These are phyloP conservation scores for Rachicladosporium sp. DNA, from an alignment of 2,329 filamentous ascomycete genomes.

Conservation along the genomic window DNA sequence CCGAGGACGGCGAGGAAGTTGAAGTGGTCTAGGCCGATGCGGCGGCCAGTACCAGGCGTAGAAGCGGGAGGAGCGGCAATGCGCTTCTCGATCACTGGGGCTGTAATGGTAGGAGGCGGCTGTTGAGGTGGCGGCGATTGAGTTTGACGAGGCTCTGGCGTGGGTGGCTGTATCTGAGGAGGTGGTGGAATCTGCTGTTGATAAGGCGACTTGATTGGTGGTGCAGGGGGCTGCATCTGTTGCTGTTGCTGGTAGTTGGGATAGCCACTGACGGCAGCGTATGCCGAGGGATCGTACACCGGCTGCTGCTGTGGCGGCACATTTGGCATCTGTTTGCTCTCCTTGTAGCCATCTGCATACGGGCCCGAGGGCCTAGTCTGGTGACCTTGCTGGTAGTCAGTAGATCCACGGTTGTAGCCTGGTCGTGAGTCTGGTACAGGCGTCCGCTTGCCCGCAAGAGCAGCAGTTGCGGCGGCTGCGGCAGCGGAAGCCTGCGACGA, in stretches of 20 bases:
- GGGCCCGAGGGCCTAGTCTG: conserved; percentile 13
- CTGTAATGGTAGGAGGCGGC: conserved; percentile 16
- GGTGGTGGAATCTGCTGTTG: conserved; percentile 42
- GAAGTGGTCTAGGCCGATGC: conserved; percentile 95
- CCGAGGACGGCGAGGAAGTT: conserved; percentile 97
- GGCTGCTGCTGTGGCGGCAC: conserved; percentile 34
- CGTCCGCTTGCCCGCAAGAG: conserved; percentile 31
- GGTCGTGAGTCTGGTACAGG: conserved; percentile 26
- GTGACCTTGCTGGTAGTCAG: conserved; percentile 13
- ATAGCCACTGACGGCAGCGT: conserved; percentile 40
- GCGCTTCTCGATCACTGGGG: conserved; percentile 22
- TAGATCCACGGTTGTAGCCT: conserved; percentile 33
- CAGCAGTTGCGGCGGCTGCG: conserved; percentile 32
- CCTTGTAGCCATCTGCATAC: conserved; percentile 24
- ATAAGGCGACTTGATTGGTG: conserved; percentile 33
- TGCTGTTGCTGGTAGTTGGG: conserved; percentile 26
- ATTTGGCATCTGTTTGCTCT: conserved; percentile 11
- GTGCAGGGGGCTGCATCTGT: conserved; percentile 40
- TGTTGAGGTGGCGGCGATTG: conserved; percentile 19
- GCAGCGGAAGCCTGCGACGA: conserved; percentile 38
- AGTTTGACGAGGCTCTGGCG: conserved; percentile 30
- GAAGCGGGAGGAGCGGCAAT: conserved; percentile 60
- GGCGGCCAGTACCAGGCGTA: conserved; percentile 57
- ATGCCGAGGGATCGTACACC: conserved; percentile 67
- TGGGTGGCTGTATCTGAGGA: conserved; percentile 28